Evolutionary conservation across 2,329 filamentous ascomycete species (phyloP), one percentile per base, ranked within the genome.

Genomic region (Teratosphaeria zuluensis): DNA sequence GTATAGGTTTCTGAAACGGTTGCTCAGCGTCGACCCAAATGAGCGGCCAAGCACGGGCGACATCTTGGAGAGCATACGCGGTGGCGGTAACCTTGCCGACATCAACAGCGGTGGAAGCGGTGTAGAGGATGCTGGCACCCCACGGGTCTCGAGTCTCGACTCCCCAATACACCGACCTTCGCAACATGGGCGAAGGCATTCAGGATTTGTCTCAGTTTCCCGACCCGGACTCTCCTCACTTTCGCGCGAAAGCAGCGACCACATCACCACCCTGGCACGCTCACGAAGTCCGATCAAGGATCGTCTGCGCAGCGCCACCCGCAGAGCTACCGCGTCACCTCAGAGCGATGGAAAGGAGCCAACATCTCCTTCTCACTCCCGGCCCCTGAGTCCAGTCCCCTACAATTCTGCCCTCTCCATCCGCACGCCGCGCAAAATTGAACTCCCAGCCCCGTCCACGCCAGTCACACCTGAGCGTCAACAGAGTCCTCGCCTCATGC

Each of bases 1-100:
- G 0, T 99, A 97, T 73, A 84, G 84, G 53, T 85, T 95, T 57
- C 79, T 99, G 3, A 91, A 90, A 70, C 84, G 84, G 58, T 78
- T 99, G 4, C 80, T 99, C 5, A 86, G 90, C 1, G 78, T 95
- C 12, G 81, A 92, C 60, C 90, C 92, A 0, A 76, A 78, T 1
- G 84, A 91, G 58, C 81, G 94, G 6, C 94, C 94, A 0, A 90
- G 85, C 52, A 92, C 94, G 0, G 89, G 85, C 53, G 92, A 97
- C 59, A 92, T 99, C 1, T 74, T 97, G 46, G 80, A 80, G 9
- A 88, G 84, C 1, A 89, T 96, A 73, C 86, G 88, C 65, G 86
- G 89, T 1, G 76, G 76, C 68, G 59, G 73, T 67, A 58, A 72
- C 68, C 52, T 69, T 2, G 65, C 63, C 38, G 70, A 72, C 9